Evolutionary conservation across 352 stramenopile species (phyloP), one percentile per base, ranked within the genome.

Genomic region (Phytophthora quininea): DNA sequence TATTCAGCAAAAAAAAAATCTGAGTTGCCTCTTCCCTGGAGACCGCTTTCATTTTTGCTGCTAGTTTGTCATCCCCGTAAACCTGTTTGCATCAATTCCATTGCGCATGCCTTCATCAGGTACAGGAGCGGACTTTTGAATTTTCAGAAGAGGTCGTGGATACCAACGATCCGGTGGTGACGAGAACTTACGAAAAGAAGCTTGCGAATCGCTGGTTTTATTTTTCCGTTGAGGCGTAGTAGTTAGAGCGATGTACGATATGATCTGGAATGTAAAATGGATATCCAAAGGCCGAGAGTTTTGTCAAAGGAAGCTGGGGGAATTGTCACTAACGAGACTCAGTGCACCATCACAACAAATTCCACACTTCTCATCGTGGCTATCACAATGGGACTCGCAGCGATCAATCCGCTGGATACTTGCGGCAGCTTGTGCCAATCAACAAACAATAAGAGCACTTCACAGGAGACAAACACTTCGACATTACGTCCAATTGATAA

Each of bases 211-310:
- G 71, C 50, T 93, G 80, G 43, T 68, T 62, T 71, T 89, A 93
- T 8, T 19, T 57, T 47, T 6, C 80, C 77, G 64, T 93, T 91
- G 3, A 71, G 62, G 15, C 83, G n/a, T 91, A 47, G 46, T 75
- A 81, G 70, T 91, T 91, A 60, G 59, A 82, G 12, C 81, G 79
- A 19, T 82, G 62, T 3, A 97, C 89, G 31, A 92, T 48, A 87
- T 79, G n/a, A 61, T 45, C 0, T 82, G 71, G 59, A 96, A 24
- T 24, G 62, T 62, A 97, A 97, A 19, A 74, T 38, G 10, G 15
- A 54, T 38, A 58, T 76, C 11, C 24, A 95, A 49, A 56, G 92
- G 74, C 66, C 85, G 60, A 30, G 84, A 69, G 64, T 79, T 38
- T 58, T 94, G 33, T 80, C 69, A 19, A 93, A 66, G 29, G 32